phyloP scores from a whole-genome alignment of 2,329 filamentous ascomycete genomes.

The Nectriaceae sp. region DNA sequence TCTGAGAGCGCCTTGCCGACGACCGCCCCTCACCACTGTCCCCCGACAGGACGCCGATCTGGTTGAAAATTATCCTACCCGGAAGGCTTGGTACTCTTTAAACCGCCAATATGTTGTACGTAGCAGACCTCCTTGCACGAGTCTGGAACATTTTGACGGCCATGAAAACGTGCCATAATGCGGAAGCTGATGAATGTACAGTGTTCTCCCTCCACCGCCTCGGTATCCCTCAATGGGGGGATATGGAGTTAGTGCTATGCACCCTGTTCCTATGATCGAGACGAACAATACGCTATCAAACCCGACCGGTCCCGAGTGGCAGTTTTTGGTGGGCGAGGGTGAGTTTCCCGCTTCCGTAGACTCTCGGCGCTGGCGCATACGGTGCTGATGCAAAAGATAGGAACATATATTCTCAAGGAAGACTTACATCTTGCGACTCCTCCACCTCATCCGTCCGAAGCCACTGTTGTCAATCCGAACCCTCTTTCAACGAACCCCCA shows the following conservation, averaged over 20 bases:
- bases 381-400: constrained; percentile 46
- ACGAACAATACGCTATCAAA: constrained; percentile 87
- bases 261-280: constrained; percentile 78
- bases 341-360: constrained; percentile 4
- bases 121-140: constrained; percentile 16
- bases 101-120: constrained; percentile 32
- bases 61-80: too few species aligned
- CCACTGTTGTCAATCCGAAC: constrained; percentile 83
- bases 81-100: too few species aligned
- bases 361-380: background rate
- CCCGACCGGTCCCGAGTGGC: constrained; percentile 80
- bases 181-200: background rate
- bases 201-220: constrained; percentile 83
- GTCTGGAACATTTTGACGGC: background rate
- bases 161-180: too few species aligned
- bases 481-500: constrained; percentile 83
- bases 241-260: constrained; percentile 69
- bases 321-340: constrained; percentile 94
- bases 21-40: constrained; percentile 1
- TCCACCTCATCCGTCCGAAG: constrained; percentile 92
- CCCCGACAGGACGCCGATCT: constrained; percentile 2
- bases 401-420: constrained; percentile 88
- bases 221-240: constrained; percentile 76
- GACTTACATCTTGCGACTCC: constrained; percentile 91
- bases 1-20: too few species aligned